A percentile compares a stretch with the other conserved stretches of the same genome.
These are phyloP conservation scores for Colletotrichum nymphaeae DNA, from an alignment of 2,329 filamentous ascomycete species.

Conservation along the genomic window DNA sequence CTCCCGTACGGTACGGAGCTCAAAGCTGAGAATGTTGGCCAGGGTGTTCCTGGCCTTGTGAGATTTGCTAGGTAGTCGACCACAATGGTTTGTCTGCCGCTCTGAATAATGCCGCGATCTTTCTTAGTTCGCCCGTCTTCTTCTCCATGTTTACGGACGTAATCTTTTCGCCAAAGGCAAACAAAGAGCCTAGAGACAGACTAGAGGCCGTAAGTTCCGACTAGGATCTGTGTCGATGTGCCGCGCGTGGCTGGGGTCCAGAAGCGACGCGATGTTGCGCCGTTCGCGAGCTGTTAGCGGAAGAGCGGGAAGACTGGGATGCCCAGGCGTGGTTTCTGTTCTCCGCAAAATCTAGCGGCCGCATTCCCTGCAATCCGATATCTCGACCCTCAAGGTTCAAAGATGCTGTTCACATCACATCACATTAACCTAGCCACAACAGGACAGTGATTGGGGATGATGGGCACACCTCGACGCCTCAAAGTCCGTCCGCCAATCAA, in stretches of 20 bases:
- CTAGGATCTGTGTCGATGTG: slow-evolving; percentile 25
- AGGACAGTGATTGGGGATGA: slow-evolving; percentile 24
- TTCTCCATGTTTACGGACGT: slow-evolving; percentile 27
- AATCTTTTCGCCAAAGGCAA: slow-evolving; percentile 19
- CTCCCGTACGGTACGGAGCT: slow-evolving; percentile 32
- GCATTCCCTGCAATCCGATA: slow-evolving; percentile 31
- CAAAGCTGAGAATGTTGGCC: slow-evolving; percentile 10
- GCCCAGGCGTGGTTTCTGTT: slow-evolving; percentile 14
- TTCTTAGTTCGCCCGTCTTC: slow-evolving; percentile 4
- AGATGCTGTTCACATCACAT: slow-evolving; percentile 34
- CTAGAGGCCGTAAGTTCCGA: slow-evolving; percentile 8
- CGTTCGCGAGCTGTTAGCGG: slow-evolving; percentile 29
- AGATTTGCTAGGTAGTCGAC: slow-evolving; percentile 14
- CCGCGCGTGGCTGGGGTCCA: slow-evolving; percentile 32
- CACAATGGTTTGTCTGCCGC: slow-evolving; percentile 16
- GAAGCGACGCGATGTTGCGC: slow-evolving; percentile 29
- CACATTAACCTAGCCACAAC: slow-evolving; percentile 36
- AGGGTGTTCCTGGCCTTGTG: slow-evolving; percentile 27
- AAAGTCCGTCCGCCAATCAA: slow-evolving; percentile 23
- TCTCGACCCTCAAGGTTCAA: slow-evolving; percentile 34
- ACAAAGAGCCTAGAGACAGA: background rate
- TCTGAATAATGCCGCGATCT: slow-evolving; percentile 10
- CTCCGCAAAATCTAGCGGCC: slow-evolving; percentile 31
- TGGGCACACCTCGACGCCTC: slow-evolving; percentile 31
- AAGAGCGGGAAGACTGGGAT: slow-evolving; percentile 32